Conservation (phyloP, 2,329 filamentous ascomycete species). For the Cytospora chrysosperma region DNA sequence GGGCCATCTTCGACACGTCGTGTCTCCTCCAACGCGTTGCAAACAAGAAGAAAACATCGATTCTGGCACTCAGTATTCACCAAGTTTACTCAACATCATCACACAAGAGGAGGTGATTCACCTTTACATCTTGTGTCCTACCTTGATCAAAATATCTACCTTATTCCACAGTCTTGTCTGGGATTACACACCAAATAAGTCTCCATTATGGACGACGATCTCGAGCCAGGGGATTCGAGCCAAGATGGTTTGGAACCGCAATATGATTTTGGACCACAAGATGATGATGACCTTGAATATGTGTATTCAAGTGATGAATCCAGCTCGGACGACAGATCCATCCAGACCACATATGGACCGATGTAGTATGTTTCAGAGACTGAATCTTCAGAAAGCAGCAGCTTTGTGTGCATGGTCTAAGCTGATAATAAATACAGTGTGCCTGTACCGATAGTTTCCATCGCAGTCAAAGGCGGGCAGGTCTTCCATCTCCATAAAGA, state of each 20-base stretch:
- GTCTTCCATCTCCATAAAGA: constrained; percentile 24
- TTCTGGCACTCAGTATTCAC: too few species aligned
- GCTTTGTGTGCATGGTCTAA: not conserved
- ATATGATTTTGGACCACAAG: not conserved
- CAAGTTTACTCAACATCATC: not conserved
- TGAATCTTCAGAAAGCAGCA: not conserved
- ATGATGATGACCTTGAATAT: not conserved
- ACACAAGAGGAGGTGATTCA: not conserved
- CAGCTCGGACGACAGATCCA: not conserved
- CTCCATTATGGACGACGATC: not conserved
- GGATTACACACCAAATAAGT: not conserved
- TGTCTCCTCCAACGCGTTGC: not conserved
- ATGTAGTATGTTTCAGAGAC: not conserved
- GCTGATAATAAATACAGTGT: constrained; percentile 4
- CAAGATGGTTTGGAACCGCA: too few species aligned
- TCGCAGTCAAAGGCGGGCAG: constrained; percentile 21
- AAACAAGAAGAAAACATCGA: too few species aligned
- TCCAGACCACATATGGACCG: not conserved
- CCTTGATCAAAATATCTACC: not conserved
- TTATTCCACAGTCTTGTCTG: not conserved
- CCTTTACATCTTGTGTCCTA: not conserved
- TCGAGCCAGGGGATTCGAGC: too few species aligned
- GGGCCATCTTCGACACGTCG: not conserved
- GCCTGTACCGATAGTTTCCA: constrained; percentile 22
- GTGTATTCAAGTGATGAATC: not conserved